Conservation (phyloP, 2,329 filamentous ascomycete species). For the Trichoderma sp. region DNA sequence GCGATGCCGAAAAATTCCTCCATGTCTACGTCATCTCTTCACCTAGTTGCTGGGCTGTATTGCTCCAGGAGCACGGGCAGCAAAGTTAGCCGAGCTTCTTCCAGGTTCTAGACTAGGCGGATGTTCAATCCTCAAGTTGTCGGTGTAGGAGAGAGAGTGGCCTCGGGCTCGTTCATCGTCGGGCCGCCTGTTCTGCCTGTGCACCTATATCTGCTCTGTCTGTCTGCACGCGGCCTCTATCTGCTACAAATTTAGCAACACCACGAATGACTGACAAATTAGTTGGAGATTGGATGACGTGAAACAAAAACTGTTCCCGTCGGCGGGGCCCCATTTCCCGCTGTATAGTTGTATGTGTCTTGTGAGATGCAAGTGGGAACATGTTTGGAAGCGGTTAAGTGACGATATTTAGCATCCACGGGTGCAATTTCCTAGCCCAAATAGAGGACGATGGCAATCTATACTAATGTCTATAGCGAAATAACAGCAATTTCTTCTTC, state of each 20-base stretch:
- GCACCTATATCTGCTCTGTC: not conserved
- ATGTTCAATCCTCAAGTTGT: not conserved
- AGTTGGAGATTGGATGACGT: not conserved
- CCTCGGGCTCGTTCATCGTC: not conserved
- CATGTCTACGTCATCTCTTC: slow-evolving; percentile 8
- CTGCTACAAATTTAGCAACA: not conserved
- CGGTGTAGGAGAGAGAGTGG: not conserved
- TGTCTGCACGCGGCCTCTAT: not conserved
- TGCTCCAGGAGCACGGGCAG: not conserved
- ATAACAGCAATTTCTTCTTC: not conserved
- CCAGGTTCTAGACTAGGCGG: not conserved
- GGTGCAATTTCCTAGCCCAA: not conserved
- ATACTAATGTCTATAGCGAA: not conserved
- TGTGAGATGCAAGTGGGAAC: slow-evolving; percentile 9
- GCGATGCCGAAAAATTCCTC: not conserved
- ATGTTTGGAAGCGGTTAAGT: not conserved
- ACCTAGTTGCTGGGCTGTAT: not conserved
- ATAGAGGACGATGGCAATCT: not conserved
- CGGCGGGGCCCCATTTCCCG: slow-evolving; percentile 13
- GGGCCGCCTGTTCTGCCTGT: not conserved
- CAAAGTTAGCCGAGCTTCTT: slow-evolving; percentile 20
- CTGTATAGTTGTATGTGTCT: not conserved
- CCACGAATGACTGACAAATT: not conserved
- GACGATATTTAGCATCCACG: not conserved
- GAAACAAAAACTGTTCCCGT: not conserved